A percentile compares a stretch with the other conserved stretches of the same genome.
These are phyloP conservation scores for Gossypium davidsonii DNA, from an alignment of 441 rosid genomes.

Conservation along the genomic window DNA sequence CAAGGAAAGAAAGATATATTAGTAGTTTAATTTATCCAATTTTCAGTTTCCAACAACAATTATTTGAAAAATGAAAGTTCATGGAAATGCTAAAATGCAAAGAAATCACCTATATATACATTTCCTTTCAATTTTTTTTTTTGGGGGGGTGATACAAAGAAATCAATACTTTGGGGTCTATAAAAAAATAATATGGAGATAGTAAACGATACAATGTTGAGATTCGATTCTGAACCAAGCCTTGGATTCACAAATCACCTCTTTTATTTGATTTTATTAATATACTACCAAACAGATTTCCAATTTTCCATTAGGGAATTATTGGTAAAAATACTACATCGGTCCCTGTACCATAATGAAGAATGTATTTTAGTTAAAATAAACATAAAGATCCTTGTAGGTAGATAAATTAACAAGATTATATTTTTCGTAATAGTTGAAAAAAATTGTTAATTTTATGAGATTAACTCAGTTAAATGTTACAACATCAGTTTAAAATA, in stretches of 20 bases:
- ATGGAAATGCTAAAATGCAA: neutral
- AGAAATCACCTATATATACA: neutral
- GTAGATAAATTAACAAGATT: too few species aligned
- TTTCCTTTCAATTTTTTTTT: neutral
- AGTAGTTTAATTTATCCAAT: neutral
- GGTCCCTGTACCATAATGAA: too few species aligned
- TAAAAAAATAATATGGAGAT: too few species aligned
- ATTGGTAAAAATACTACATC: neutral
- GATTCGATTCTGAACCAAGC: too few species aligned
- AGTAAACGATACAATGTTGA: too few species aligned
- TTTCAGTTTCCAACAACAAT: neutral
- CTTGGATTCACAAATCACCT: too few species aligned
- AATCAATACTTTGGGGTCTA: neutral
- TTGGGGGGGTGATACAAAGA: neutral
- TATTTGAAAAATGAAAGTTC: neutral
- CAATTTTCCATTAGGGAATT: neutral
- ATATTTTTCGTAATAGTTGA: too few species aligned
- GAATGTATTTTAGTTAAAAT: too few species aligned
- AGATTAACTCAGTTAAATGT: too few species aligned
- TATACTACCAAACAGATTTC: neutral
- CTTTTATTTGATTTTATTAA: neutral
- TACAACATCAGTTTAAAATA: too few species aligned
- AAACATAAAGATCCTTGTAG: too few species aligned
- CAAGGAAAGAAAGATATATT: neutral
- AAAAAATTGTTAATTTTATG: too few species aligned